Base-by-base conservation (phyloP, 768 basidiomycete species). In the Lactarius hengduanensis region DNA sequence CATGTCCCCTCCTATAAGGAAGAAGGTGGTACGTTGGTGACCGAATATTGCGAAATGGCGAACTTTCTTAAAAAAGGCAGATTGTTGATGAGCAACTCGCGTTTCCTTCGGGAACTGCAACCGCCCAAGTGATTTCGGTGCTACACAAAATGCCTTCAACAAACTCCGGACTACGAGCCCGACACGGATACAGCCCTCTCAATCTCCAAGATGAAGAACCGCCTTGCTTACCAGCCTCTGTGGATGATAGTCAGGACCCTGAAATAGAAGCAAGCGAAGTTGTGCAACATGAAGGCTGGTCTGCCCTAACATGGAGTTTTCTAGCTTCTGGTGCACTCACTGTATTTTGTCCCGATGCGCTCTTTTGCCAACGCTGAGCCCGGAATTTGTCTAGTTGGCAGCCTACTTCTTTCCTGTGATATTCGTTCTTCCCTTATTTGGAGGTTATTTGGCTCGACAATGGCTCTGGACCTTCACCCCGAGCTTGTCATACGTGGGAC, bases 381-480 rank as follows among this genome's bases (percentile, higher is more conserved):
- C 56, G 13, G 22, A 9, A 32, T n/a, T 53, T 47, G 57, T 55
- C 20, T 70, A 97, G 95, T 81, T 98, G 5, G 75, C 85, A 36
- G 90, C 93, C 32, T 94, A 95, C 72, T 92, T 96, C 75, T 93
- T 96, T 73, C 96, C 96, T 0, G 84, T 94, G 26, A 74, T 94
- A 34, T 96, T 94, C 73, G 84, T 92, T 1, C 83, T 98, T 34
- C 96, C 96, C 2, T 67, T 96, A 0, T 93, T 97, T 70, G 94
- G 94, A 8, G 82, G 79, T 45, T 86, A 91, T 73, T 81, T 97
- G 3, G 96, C 96, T 3, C 83, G 82, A 47, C 82, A 91, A 70
- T 98, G 95, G 94, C 76, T 95, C 15, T 98, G 95, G 94, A 90
- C 86, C 47, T 96, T 97, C 73, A 91, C 93, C 0, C 96, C 94